Evolutionary conservation across 2,329 filamentous ascomycete species (phyloP).

Genomic region (Exophiala sp.): DNA sequence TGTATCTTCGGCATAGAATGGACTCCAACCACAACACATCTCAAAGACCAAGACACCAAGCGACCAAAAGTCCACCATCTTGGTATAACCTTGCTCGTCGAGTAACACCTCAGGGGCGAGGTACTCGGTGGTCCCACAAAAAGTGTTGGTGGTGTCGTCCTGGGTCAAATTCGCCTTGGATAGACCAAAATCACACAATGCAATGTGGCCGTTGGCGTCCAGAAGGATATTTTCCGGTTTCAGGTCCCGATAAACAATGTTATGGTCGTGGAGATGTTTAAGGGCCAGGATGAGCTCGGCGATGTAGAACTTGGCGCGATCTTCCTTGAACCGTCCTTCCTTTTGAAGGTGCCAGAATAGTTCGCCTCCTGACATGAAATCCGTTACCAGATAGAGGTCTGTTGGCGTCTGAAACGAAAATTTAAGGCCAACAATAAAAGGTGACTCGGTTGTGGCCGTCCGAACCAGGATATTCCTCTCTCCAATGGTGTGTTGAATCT

Average conservation of each 20-base stretch:
- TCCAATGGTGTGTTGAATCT: constrained; percentile 93
- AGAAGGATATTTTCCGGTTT: constrained; percentile 97
- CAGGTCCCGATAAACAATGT: constrained; percentile 94
- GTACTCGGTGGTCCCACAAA: constrained; percentile 97
- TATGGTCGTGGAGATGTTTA: constrained; percentile 90
- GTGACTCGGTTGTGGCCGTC: constrained; percentile 90
- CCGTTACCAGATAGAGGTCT: constrained; percentile 95
- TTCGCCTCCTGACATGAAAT: constrained; percentile 98
- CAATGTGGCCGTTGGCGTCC: constrained; percentile 96
- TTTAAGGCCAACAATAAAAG: constrained; percentile 95
- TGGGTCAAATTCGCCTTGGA: constrained; percentile 97
- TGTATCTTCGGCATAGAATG: constrained; percentile 97
- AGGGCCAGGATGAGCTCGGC: constrained; percentile 93
- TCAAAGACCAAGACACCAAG: constrained; percentile 95
- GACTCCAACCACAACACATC: constrained; percentile 99
- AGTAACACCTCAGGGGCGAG: constrained; percentile 90
- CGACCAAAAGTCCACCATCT: constrained; percentile 99
- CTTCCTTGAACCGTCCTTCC: constrained; percentile 91
- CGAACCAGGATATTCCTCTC: constrained; percentile 96
- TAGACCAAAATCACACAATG: constrained; percentile 91
- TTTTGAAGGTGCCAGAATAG: constrained; percentile 98
- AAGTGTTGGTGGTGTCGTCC: constrained; percentile 97
- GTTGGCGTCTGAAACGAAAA: constrained; percentile 98
- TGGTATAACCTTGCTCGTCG: constrained; percentile 95
- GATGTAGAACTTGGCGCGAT: constrained; percentile 96